Base-by-base conservation (phyloP, 2,329 filamentous ascomycete genomes). In the Aspergillus viridinutans region DNA sequence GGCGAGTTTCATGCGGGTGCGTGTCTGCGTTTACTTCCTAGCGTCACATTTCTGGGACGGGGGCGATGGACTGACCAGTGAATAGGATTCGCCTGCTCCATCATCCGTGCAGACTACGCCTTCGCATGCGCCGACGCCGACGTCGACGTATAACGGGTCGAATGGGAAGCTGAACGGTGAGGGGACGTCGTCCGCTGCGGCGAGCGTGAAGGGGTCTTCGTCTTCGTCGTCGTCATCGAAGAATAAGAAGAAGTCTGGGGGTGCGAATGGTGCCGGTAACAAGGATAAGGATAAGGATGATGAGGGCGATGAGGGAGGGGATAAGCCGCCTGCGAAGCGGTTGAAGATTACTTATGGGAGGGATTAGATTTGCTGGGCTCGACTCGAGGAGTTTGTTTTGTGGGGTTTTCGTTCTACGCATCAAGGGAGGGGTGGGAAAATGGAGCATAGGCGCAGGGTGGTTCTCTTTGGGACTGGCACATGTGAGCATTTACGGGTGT, bases 81-180 rank as follows among this genome's bases (percentile, higher is more conserved):
- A 17, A 17, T 62, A 77, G 75, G 75, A 78, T 55, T 78, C 75
- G 3, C 74, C 74, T 1, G 67, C 72, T 2, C 75, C 75, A 2
- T 76, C 75, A 3, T 78, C 76, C n/a, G 72, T 70, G 14, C 74
- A 77, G 55, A 78, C 74, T 14, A 80, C 78, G 0, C 77, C 78
- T 2, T 78, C 77, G 26, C 75, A 78, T 51, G 77, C 76, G 1
- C 72, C 74, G 2, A 80, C 78, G 0, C 78, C 78, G 1, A 76
- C 73, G 4, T 77, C 75, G 2, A 68, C 68, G 29, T 60, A 68
- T 48, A 69, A 68, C 25, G 69, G 69, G 1, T 67, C 69, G 28
- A 55, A 59, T 2, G 69, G 67, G 14, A 69, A 68, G 50, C 61
- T 67, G 14, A 67, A 65, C 49, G 67, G 67, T 40, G 67, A 66